phyloP scores from a whole-genome alignment of 768 basidiomycete species.

The Polyporus arcularius region DNA sequence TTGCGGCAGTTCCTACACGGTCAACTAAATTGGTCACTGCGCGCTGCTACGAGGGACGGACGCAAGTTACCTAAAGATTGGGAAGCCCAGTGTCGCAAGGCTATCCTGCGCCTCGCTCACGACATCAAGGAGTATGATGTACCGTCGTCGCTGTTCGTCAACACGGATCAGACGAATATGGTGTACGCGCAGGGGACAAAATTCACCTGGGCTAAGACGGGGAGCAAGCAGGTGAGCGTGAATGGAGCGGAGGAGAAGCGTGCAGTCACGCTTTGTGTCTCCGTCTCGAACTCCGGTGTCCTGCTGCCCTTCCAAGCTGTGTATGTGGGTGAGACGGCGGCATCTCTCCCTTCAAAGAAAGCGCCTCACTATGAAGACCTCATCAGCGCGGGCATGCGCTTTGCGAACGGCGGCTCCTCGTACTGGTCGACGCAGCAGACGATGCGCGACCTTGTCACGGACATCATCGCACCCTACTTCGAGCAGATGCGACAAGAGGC shows the following conservation, averaged over 20 bases:
- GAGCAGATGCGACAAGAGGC: conserved; percentile 4
- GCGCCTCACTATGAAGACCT: neutral
- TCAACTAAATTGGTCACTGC: conserved; percentile 29
- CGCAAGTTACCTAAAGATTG: conserved; percentile 37
- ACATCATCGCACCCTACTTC: conserved; percentile 36
- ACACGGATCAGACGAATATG: conserved; percentile 41
- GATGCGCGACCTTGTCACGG: conserved; percentile 30
- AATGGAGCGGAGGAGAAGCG: conserved; percentile 47
- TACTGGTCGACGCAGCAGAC: neutral
- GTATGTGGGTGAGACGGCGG: conserved; percentile 27
- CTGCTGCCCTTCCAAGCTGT: conserved; percentile 42
- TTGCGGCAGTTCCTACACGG: conserved; percentile 24
- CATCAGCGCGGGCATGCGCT: neutral
- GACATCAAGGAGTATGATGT: neutral
- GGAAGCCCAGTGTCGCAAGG: conserved; percentile 20
- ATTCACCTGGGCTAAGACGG: conserved; percentile 32
- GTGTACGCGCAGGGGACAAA: conserved; percentile 26
- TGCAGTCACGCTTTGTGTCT: conserved; percentile 41
- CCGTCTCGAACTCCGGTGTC: conserved; percentile 31
- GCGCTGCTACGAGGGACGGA: conserved; percentile 33
- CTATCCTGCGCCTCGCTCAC: conserved; percentile 26
- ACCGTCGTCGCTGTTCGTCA: conserved; percentile 17
- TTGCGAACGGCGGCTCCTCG: neutral
- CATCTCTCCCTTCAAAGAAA: neutral
- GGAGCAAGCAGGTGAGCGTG: conserved; percentile 41